Base-by-base conservation (phyloP, 1,284 basidiomycete genomes). In the Xerocomus minutiporus region DNA sequence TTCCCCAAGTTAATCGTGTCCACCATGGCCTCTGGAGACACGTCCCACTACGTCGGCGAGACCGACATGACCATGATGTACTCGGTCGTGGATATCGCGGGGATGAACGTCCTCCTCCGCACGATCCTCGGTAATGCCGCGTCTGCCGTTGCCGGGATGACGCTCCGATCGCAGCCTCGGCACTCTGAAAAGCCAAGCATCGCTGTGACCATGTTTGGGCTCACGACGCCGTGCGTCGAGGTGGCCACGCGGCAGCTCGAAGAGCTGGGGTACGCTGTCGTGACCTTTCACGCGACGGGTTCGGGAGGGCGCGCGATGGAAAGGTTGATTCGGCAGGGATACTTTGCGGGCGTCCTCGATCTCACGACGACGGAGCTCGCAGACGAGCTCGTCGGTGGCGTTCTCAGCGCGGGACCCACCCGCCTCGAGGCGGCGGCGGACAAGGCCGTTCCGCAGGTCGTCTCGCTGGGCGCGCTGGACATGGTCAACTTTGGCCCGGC, bases 31-130 rank as follows among this genome's bases (percentile, higher is more conserved):
- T 67, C 67, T 2, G 65, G 67, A 38, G 43, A 64, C 36, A 52
- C 49, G 0, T 49, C 48, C 8, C 52, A 56, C 46, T 65, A 69
- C 17, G 62, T 68, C 11, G 67, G 64, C 13, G 66, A 59, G 53
- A 66, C 66, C 1, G 64, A 66, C 54, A 55, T 58, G 45, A 60
- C 64, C 8, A 64, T 67, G 65, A 64, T 67, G 64, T 57, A 62
- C 54, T 68, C 59, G 9, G 62, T 67, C 31, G 64, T 59, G 26
- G 66, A 69, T 17, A 44, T 68, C 6, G 55, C 66, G 7, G 55
- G 67, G 32, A 69, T 64, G 62, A 67, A 69, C 17, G n/a, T 46
- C 3, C 38, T 69, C 4, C 56, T 69, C 31, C 55, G 55, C 41
- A 48, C 47, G 7, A 28, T 66, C 12, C 39, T 67, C 2, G 57